Evolutionary conservation across 441 rosid species (phyloP), one percentile per base, ranked within the genome.

Genomic region (California macrophylla): DNA sequence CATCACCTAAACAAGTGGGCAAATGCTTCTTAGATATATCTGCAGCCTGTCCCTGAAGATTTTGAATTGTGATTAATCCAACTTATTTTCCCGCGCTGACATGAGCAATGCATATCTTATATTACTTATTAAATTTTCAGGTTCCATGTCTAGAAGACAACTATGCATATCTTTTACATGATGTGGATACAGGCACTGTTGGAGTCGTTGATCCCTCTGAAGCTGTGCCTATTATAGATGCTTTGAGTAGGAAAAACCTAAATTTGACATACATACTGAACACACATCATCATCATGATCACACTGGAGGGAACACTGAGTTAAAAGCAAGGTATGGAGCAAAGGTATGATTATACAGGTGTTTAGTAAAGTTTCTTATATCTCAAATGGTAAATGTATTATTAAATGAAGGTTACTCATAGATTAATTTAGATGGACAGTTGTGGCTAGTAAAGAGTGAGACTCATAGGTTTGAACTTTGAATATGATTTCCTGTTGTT

Each of bases 181-280:
- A 94, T 72, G 87, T 79, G 72, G 91, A 92, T 78, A 94, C 97
- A 0, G 99, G 98, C 71, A 94, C 99, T 0, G 98, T 94, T 76
- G 99, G 97, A 69, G 97, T 94, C 28, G 98, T 94, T 82, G 99
- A 94, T 86, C 99, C 98, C 16, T 86, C 88, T 66, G 98, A 94
- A 83, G 85, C 98, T 74, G 76, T 72, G 24, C 99, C 99, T 54
- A 73, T 94, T 76, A 82, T 94, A 18, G 86, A 94, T 36, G 99
- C 93, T 58, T 77, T 92, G 80, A 89, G 83, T 76, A 82, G 72
- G 76, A 94, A 84, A 76, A 84, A 94, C 60, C 75, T 87, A 72
- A 92, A 94, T 69, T 84, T 94, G 79, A 94, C 85, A 32, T 94
- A 92, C 69, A 94, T 94, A 75, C 73, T 94, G 60, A 92, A 94